phyloP scores from a whole-genome alignment of 2,329 filamentous ascomycete genomes.

The Fusarium sp. region DNA sequence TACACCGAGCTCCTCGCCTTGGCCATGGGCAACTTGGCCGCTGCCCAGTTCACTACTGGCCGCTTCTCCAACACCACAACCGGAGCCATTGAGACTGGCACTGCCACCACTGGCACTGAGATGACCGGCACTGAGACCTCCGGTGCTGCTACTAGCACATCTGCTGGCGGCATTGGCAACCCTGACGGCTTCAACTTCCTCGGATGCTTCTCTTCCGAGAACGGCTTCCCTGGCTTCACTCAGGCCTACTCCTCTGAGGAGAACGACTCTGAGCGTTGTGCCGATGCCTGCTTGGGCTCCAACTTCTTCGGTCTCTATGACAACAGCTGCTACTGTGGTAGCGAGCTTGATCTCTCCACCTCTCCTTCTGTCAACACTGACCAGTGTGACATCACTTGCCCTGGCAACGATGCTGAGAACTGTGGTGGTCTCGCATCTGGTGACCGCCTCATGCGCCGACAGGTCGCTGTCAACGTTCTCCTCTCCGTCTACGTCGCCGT shows the following conservation, averaged over 20 bases:
- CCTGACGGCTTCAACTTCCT: constrained; percentile 34
- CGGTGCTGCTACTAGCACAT: not conserved
- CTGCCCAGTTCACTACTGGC: constrained; percentile 35
- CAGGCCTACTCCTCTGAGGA: constrained; percentile 12
- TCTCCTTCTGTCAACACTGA: constrained; percentile 14
- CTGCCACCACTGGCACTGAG: not conserved
- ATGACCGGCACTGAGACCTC: constrained; percentile 1
- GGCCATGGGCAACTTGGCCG: constrained; percentile 44
- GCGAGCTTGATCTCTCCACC: constrained; percentile 5
- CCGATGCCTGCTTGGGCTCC: constrained; percentile 34
- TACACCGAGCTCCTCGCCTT: constrained; percentile 44
- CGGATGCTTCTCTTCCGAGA: constrained; percentile 43
- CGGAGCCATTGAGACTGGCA: not conserved
- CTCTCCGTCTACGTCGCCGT: constrained; percentile 33
- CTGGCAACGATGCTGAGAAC: constrained; percentile 34
- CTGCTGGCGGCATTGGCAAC: constrained; percentile 3
- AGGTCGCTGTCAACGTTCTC: constrained; percentile 36
- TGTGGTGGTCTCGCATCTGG: constrained; percentile 40
- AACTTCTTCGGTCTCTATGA: constrained; percentile 40
- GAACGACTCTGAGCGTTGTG: constrained; percentile 36
- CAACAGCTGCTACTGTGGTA: constrained; percentile 46
- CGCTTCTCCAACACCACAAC: constrained; percentile 18
- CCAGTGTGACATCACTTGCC: constrained; percentile 43
- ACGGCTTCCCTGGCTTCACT: constrained; percentile 42
- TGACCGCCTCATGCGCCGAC: constrained; percentile 33